Base-by-base conservation (phyloP, 2,329 filamentous ascomycete genomes). In the Chaetomium sp. region DNA sequence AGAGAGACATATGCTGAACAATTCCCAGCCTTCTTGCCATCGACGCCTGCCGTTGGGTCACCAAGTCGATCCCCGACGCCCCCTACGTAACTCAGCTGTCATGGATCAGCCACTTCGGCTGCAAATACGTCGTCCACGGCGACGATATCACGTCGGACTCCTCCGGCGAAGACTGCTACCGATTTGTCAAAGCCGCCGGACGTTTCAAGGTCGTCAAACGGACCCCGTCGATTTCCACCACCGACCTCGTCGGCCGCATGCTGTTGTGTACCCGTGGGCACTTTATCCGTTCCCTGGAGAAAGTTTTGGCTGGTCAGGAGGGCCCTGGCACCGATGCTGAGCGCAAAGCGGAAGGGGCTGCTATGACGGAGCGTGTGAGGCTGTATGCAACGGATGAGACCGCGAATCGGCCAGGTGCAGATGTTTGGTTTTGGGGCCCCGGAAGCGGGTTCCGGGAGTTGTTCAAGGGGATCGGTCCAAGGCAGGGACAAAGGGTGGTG, bases 171-270 rank as follows among this genome's bases (percentile, higher is more conserved):
- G 94, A 99, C 75, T 97, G 92, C 75, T 99, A 99, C 75, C 88
- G 94, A 58, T 97, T 92, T 68, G 94, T 99, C 67, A 99, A 99
- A 74, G 86, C 88, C 42, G 94, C 92, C 1, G 87, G 87, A 10
- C 83, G 94, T 44, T 99, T 99, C 81, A 91, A 95, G 74, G 90
- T 99, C 14, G 94, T 99, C 46, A 96, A 95, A 76, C 83, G 94
- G 61, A 97, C 94, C 2, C 94, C 94, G 0, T 91, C 90, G 57
- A 99, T 99, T 67, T 96, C 90, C 8, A 99, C 94, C 1, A 99
- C 94, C 3, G 94, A 99, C 69, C 81, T 99, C n/a, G 94, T 99
- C 33, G 94, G 94, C 19, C 86, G 94, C 66, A 99, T 99, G 94
- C 78, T 99, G 66, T 79, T 97, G 12, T 96, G 91, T 76, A 97